Percentiles rank a stretch among this genome's conserved stretches.
phyloP scores from a whole-genome alignment of 225 moss, liverwort and hornwort species.

The Physcomitrellopsis africana region DNA sequence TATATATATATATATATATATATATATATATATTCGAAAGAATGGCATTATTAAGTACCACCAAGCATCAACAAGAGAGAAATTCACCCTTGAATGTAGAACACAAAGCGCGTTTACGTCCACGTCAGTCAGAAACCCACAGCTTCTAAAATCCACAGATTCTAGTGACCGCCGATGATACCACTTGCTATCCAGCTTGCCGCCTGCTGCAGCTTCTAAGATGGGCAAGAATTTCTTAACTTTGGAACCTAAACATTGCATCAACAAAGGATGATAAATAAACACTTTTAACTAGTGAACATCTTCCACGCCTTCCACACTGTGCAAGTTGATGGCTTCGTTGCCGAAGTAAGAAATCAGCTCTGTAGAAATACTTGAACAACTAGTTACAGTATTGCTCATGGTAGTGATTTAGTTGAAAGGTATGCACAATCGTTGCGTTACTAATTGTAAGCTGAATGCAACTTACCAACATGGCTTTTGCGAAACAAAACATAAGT shows the following conservation, averaged over 20 bases:
- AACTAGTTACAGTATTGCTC: constrained; percentile 13
- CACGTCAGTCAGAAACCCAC: constrained; percentile 71
- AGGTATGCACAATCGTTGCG: too few species aligned
- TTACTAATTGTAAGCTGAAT: too few species aligned
- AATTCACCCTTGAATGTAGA: constrained; percentile 79
- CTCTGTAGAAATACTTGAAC: background rate
- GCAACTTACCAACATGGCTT: too few species aligned
- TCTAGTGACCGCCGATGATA: constrained; percentile 71
- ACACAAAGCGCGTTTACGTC: constrained; percentile 90
- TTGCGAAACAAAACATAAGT: background rate
- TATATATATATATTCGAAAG: constrained; percentile 1
- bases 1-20: too few species aligned
- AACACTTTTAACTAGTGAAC: background rate
- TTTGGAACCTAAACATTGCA: constrained; percentile 64
- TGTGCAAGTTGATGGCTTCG: constrained; percentile 12
- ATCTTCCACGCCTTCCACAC: constrained; percentile 6
- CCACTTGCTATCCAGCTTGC: constrained; percentile 67
- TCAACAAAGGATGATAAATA: background rate
- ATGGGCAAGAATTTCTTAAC: constrained; percentile 83
- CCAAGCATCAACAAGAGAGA: constrained; percentile 1
- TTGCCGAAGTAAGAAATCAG: background rate
- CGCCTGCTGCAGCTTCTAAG: constrained; percentile 86
- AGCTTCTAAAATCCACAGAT: constrained; percentile 86
- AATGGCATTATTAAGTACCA: constrained; percentile 13
- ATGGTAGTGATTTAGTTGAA: background rate